Percentiles rank a stretch among this genome's conserved stretches.
Evolutionary conservation across 2,329 filamentous ascomycete genomes (phyloP).

Genomic region (Elsinoe batatas): DNA sequence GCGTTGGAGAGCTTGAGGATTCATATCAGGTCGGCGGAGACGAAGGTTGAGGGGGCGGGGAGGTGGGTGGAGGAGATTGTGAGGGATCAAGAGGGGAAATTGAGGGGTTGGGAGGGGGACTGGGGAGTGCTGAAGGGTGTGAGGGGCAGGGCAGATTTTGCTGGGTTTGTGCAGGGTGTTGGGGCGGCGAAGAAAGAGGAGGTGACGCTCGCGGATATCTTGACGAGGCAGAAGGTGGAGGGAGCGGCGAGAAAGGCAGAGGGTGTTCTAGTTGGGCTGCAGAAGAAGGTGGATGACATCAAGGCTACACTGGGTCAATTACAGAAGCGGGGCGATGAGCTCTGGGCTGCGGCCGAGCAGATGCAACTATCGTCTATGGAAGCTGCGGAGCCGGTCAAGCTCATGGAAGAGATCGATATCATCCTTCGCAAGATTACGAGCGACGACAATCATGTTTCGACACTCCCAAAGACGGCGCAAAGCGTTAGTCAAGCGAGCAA

Average conservation of each 20-base stretch:
- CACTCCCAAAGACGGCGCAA: constrained; percentile 57
- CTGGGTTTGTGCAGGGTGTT: constrained; percentile 32
- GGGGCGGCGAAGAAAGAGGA: constrained; percentile 33
- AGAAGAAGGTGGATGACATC: constrained; percentile 41
- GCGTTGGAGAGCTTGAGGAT: constrained; percentile 77
- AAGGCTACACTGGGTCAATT: constrained; percentile 33
- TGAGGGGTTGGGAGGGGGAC: constrained; percentile 58
- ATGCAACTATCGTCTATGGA: constrained; percentile 44
- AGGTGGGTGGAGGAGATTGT: constrained; percentile 60
- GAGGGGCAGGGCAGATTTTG: constrained; percentile 56
- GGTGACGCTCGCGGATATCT: constrained; percentile 60
- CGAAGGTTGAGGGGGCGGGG: constrained; percentile 60
- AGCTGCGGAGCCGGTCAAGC: constrained; percentile 54
- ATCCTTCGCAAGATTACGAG: constrained; percentile 77
- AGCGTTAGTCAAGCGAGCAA: constrained; percentile 52
- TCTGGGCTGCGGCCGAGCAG: constrained; percentile 35
- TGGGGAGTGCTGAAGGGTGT: constrained; percentile 55
- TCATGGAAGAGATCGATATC: constrained; percentile 77
- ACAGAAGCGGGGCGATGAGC: constrained; percentile 34
- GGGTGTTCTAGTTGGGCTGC: constrained; percentile 52
- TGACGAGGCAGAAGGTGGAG: constrained; percentile 63
- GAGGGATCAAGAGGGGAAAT: constrained; percentile 55
- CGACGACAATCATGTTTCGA: constrained; percentile 69
- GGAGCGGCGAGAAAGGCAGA: constrained; percentile 62
- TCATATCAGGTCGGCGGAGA: constrained; percentile 61